Conservation (phyloP, 805 yeast species). For the Nakazawaea pomicola region DNA sequence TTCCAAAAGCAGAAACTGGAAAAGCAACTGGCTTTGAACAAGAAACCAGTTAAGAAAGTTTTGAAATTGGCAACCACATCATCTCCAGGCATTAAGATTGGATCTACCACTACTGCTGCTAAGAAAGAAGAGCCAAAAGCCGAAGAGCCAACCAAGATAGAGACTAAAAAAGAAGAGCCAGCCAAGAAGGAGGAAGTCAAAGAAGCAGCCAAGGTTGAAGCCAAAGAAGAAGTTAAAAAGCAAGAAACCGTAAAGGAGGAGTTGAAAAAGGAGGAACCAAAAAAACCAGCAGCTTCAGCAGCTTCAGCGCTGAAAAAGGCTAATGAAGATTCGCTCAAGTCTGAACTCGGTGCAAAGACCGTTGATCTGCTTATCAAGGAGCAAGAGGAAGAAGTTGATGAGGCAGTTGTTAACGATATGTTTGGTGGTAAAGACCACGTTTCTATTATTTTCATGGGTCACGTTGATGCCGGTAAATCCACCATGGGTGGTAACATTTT, state of each 20-base stretch:
- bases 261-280: slow-evolving; percentile 15
- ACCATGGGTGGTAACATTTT: slow-evolving; percentile 99
- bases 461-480: slow-evolving; percentile 98
- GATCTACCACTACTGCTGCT: slow-evolving; percentile 40
- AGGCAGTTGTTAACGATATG: slow-evolving; percentile 84
- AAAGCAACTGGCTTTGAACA: slow-evolving; percentile 33
- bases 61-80: slow-evolving; percentile 52
- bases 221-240: slow-evolving; percentile 16
- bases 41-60: slow-evolving; percentile 47
- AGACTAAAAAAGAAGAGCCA: slow-evolving; percentile 21
- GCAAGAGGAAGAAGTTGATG: slow-evolving; percentile 80
- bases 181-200: slow-evolving; percentile 20
- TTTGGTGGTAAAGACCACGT: slow-evolving; percentile 97
- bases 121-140: slow-evolving; percentile 28
- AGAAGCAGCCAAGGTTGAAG: slow-evolving; percentile 14
- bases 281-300: slow-evolving; percentile 14
- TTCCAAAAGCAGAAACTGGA: slow-evolving; percentile 65
- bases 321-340: no score
- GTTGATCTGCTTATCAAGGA: slow-evolving; percentile 57
- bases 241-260: slow-evolving; percentile 16
- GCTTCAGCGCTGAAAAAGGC: slow-evolving; percentile 16
- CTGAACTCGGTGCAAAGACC: slow-evolving; percentile 22
- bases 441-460: slow-evolving; percentile 98
- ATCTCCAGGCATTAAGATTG: slow-evolving; percentile 61
- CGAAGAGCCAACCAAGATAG: slow-evolving; percentile 23